These are phyloP conservation scores for Chalara sp. DNA, from an alignment of 2,329 filamentous ascomycete genomes.

Conservation along the genomic window DNA sequence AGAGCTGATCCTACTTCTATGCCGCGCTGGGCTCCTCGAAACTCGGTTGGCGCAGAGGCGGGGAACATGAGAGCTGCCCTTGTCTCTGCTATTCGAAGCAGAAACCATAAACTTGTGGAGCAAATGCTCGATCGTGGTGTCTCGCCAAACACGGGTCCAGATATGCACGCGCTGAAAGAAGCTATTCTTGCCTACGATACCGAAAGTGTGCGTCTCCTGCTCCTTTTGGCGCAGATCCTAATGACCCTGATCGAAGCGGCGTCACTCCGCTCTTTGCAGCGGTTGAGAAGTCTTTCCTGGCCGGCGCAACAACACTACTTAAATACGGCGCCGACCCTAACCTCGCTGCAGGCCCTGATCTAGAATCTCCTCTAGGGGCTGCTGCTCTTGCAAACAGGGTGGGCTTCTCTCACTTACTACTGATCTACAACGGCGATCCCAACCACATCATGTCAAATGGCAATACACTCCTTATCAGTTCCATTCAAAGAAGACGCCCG, in stretches of 20 bases:
- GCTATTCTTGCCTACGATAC: conserved; percentile 44
- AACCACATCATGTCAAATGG: conserved; percentile 47
- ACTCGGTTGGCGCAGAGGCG: conserved; percentile 35
- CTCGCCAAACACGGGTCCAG: conserved; percentile 39
- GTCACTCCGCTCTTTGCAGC: conserved; percentile 44
- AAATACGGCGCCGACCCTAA: conserved; percentile 59
- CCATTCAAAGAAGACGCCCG: conserved; percentile 52
- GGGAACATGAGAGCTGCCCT: conserved; percentile 41
- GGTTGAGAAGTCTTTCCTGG: conserved; percentile 46
- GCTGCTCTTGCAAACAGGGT: conserved; percentile 45
- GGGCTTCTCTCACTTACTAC: conserved; percentile 50
- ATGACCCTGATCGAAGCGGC: conserved; percentile 40
- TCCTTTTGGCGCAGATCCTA: conserved; percentile 51
- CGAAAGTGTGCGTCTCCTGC: conserved; percentile 47
- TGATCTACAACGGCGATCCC: conserved; percentile 54
- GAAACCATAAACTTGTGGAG: conserved; percentile 49
- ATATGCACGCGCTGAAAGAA: conserved; percentile 44
- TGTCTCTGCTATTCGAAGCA: conserved; percentile 46
- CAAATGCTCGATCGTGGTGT: conserved; percentile 53
- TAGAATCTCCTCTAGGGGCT: conserved; percentile 48
- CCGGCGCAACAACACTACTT: conserved; percentile 51
- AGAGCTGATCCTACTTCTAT: conserved; percentile 43
- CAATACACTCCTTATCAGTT: conserved; percentile 52
- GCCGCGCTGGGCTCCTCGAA: conserved; percentile 45
- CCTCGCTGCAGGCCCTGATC: conserved; percentile 39